A percentile compares a stretch with the other conserved stretches of the same genome.
Evolutionary conservation across 2,329 filamentous ascomycete species (phyloP).

Genomic region (Albophoma yamanashiensis): DNA sequence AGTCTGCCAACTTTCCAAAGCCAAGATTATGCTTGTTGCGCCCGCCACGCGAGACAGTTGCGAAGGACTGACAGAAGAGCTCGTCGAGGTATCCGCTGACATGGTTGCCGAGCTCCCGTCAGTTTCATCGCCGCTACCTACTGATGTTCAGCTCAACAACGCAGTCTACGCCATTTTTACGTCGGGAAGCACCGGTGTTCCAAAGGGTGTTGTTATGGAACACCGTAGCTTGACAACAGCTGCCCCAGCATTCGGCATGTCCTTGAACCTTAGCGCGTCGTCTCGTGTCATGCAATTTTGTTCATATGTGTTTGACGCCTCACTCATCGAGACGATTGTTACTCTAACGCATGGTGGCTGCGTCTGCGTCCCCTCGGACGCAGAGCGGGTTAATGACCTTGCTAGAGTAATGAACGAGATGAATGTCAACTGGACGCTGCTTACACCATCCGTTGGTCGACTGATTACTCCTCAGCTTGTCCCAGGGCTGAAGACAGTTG

Average conservation of each 20-base stretch:
- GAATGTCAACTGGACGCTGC: background rate
- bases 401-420: background rate
- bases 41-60: background rate
- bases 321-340: slow-evolving; percentile 19
- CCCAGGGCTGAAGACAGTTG: background rate
- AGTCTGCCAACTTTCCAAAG: slow-evolving; percentile 1
- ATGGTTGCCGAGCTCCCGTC: background rate
- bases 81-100: background rate
- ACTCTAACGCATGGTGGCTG: slow-evolving; percentile 9
- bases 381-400: slow-evolving; percentile 5
- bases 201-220: slow-evolving; percentile 16
- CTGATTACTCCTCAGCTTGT: background rate
- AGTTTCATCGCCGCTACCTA: background rate
- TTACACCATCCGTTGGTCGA: background rate
- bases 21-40: slow-evolving; percentile 5
- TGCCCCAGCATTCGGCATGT: slow-evolving; percentile 32
- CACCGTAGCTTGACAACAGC: slow-evolving; percentile 33
- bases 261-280: background rate
- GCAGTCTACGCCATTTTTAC: slow-evolving; percentile 16
- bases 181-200: slow-evolving; percentile 14
- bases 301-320: slow-evolving; percentile 38
- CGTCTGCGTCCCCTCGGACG: slow-evolving; percentile 12
- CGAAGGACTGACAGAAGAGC: background rate
- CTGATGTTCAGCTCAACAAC: background rate
- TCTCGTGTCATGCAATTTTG: slow-evolving; percentile 30